Evolutionary conservation across 108 stramenopile genomes (phyloP).

Genomic region (Conticribra weissflogii): DNA sequence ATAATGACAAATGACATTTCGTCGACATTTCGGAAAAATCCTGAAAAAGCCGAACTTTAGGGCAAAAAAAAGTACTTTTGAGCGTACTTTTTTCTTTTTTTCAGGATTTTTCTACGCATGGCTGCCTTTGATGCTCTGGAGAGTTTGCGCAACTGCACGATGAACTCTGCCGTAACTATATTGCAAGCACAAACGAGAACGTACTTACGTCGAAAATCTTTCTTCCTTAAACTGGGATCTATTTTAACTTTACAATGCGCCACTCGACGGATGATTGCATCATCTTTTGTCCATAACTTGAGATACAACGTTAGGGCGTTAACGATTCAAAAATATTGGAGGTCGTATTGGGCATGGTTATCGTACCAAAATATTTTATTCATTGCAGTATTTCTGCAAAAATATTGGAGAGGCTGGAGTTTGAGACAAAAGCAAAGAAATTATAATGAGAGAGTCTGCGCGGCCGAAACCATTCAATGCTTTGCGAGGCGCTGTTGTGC

Average conservation of each 20-base stretch:
- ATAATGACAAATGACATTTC: no score
- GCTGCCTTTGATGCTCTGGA: constrained; percentile 87
- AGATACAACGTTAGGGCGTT: constrained; percentile 26
- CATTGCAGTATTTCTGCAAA: constrained; percentile 63
- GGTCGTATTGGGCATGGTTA: constrained; percentile 36
- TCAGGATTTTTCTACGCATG: constrained; percentile 84
- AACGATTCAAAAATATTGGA: constrained; percentile 36
- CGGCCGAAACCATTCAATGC: constrained; percentile 51
- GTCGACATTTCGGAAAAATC: no score
- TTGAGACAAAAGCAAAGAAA: constrained; percentile 26
- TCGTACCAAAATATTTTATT: constrained; percentile 42
- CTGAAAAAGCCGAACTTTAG: no score
- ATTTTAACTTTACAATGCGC: constrained; percentile 49
- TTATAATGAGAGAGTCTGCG: no score
- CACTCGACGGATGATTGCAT: constrained; percentile 36
- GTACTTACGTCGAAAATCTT: constrained; percentile 22
- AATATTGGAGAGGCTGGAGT: constrained; percentile 46
- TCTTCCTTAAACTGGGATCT: constrained; percentile 43
- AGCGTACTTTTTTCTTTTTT: no score
- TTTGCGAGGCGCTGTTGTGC: constrained; percentile 46
- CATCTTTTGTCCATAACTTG: constrained; percentile 20
- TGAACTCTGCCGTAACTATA: constrained; percentile 36
- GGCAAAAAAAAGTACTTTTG: no score
- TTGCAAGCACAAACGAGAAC: constrained; percentile 37
- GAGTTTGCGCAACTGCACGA: constrained; percentile 51